Evolutionary conservation across 192 early-diverging fungal genomes (phyloP).

Genomic region (Backusella morwellensis): DNA sequence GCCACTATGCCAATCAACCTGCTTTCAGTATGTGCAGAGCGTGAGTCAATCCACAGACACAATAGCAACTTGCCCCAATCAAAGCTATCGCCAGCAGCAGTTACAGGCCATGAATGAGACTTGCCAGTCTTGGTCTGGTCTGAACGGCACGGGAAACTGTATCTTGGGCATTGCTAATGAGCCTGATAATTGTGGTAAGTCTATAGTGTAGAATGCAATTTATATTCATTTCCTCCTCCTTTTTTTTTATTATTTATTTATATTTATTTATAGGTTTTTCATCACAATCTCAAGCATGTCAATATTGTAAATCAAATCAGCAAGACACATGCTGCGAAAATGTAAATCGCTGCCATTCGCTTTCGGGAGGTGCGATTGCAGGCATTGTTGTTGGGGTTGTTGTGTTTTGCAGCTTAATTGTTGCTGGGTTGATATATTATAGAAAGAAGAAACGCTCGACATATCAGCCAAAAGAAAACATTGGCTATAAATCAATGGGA

Average conservation of each 20-base stretch:
- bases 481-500: slow-evolving; percentile 11
- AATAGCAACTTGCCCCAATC: slow-evolving; percentile 10
- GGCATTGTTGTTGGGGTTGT: slow-evolving; percentile 28
- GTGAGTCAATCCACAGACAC: slow-evolving; percentile 17
- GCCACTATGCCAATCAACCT: slow-evolving; percentile 31
- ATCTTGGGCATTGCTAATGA: slow-evolving; percentile 30
- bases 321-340: slow-evolving; percentile 25
- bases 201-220: neutral
- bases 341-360: neutral
- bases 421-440: neutral
- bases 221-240: neutral
- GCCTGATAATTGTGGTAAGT: slow-evolving; percentile 32
- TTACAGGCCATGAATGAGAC: neutral
- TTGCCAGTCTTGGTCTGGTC: slow-evolving; percentile 29
- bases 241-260: too few species aligned
- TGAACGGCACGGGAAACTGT: slow-evolving; percentile 26
- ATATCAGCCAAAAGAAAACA: neutral
- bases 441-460: neutral
- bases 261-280: slow-evolving; percentile 7
- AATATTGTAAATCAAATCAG: slow-evolving; percentile 21
- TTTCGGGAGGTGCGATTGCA: slow-evolving; percentile 24
- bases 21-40: slow-evolving; percentile 23
- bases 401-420: neutral
- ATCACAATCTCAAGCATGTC: slow-evolving; percentile 9
- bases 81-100: neutral